Evolutionary conservation across 129 eudicot species (phyloP).

Genomic region (Sambucus nigra): DNA sequence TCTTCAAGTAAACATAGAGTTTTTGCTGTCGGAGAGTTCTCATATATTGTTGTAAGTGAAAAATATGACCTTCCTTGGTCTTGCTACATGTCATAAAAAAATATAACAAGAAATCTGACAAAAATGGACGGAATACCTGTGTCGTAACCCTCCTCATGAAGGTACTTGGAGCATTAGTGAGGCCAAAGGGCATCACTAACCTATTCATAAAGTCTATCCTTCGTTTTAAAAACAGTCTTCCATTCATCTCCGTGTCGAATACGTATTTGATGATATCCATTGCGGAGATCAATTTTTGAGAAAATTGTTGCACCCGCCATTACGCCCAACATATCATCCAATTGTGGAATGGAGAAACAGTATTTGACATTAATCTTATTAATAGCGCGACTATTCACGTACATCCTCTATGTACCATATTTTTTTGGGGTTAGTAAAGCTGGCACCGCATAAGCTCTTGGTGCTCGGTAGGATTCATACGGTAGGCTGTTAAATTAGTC

Average conservation of each 20-base stretch:
- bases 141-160: constrained; percentile 4
- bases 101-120: neutral
- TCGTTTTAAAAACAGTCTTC: constrained; percentile 4
- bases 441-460: neutral
- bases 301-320: neutral
- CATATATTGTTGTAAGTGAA: neutral
- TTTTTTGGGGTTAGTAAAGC: neutral
- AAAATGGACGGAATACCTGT: neutral
- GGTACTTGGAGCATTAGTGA: constrained; percentile 1
- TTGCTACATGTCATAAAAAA: neutral
- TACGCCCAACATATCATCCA: constrained; percentile 5
- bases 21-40: neutral
- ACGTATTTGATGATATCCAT: constrained; percentile 6
- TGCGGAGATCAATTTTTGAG: neutral
- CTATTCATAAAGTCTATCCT: constrained; percentile 7
- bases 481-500: no score
- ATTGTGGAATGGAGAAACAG: neutral
- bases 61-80: neutral
- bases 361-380: no score
- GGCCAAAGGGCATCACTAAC: constrained; percentile 9
- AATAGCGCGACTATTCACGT: no score
- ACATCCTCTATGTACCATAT: neutral
- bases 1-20: constrained; percentile 1
- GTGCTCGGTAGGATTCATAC: neutral
- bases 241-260: constrained; percentile 6